phyloP scores from a whole-genome alignment of 345 rosid species.

The Fremontodendron californicum region DNA sequence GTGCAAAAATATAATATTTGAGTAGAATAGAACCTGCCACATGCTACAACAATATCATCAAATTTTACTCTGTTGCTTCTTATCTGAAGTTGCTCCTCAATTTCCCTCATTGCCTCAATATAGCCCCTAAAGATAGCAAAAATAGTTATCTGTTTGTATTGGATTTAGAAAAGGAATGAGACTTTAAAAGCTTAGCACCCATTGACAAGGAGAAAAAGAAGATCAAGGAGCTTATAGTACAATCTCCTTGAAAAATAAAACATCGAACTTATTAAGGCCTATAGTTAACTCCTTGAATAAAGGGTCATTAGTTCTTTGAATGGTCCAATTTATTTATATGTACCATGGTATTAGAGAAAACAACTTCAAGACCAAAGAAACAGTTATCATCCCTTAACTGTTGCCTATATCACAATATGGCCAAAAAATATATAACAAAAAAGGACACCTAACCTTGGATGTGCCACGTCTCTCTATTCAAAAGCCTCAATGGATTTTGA shows the following conservation, averaged over 20 bases:
- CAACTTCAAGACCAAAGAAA: neutral
- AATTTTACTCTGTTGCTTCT: conserved; percentile 40
- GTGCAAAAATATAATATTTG: neutral
- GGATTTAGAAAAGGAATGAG: neutral
- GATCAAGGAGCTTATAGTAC: neutral
- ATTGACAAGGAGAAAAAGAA: neutral
- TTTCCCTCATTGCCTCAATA: conserved; percentile 78
- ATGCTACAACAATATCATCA: conserved; percentile 90
- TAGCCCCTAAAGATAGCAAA: conserved; percentile 60
- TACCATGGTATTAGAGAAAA: neutral
- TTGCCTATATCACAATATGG: neutral
- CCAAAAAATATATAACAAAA: neutral
- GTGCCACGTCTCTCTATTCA: neutral
- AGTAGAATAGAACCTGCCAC: conserved; percentile 75
- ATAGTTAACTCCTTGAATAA: neutral
- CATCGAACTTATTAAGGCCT: neutral
- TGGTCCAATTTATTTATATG: neutral
- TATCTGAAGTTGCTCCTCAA: conserved; percentile 70
- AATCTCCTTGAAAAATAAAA: neutral
- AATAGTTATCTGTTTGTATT: neutral
- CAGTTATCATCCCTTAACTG: neutral
- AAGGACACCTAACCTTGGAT: neutral
- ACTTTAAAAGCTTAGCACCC: neutral
- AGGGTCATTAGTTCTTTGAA: neutral
- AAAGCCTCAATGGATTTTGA: neutral